Evolutionary conservation across 805 yeast genomes (phyloP), one percentile per base, ranked within the genome.

Genomic region (Candida montana): DNA sequence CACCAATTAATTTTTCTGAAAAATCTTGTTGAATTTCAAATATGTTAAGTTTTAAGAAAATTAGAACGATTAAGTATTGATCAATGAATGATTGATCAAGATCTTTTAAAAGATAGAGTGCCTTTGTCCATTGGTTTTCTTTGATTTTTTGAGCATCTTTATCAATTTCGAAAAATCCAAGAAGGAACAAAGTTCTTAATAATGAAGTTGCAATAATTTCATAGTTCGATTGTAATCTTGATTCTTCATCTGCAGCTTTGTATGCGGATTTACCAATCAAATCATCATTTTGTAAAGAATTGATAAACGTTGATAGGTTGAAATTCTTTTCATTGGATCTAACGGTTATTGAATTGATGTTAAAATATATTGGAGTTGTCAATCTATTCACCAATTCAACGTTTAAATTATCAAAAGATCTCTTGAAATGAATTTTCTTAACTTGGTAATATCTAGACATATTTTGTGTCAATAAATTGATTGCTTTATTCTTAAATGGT

Each of bases 381-480:
- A 73, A 53, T 51, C 82, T 71, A 50, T 75, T 79, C 16, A 70
- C 71, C 23, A 83, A 57, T 39, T 69, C 71, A 19, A 63, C 50
- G 18, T 61, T 57, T 9, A 52, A 40, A 33, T 63, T 57, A 48
- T 77, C 71, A 64, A 68, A 82, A 82, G 83, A 82, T 45, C 65
- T 74, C 15, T 64, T 58, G 20, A 74, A 74, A 33, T 70, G 64
- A 30, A 86, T 70, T 42, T 73, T 77, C 56, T 82, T 84, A 45
- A 75, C 81, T 58, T 90, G 97, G 59, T 79, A 88, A 62, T 86
- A 91, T 57, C 98, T 79, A 48, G 87, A 81, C 52, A 89, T 72
- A 20, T 81, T 74, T 50, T 77, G 80, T 13, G 95, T 77, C 18
- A 90, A 63, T 38, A 86, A 64, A 48, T 82, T 81, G 42, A 86